Evolutionary conservation across 441 rosid species (phyloP), one percentile per base, ranked within the genome.

Genomic region (Metrosideros polymorpha): DNA sequence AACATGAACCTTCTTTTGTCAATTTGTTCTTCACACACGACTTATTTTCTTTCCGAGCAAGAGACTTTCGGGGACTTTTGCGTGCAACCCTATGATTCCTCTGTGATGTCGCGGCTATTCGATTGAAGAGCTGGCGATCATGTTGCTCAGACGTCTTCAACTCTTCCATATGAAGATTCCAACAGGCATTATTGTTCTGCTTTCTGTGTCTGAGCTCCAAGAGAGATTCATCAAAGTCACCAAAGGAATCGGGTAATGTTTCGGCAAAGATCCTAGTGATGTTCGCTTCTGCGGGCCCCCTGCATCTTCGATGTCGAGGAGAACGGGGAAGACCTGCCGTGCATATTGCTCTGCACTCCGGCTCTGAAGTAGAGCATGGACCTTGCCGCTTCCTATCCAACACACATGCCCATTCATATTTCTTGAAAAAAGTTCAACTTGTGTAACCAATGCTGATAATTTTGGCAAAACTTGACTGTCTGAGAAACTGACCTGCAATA

Each of bases 161-260:
- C 54, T 89, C 91, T 86, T 93, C 92, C 27, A 61, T 50, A 56
- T 86, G 84, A 76, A 75, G 47, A 89, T 84, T 87, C 90, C 86
- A 86, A 86, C 29, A 22, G 82, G 50, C 82, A 19, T 79, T 88
- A 85, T 25, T 43, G 2, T 22, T 71, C n/a, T 88, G 77, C 77
- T 86, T 87, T 85, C 88, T 88, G 39, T 89, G 91, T 86, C 90
- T 87, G 32, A 89, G 89, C 43, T 93, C 93, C 88, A 89, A 55
- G 76, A 90, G 82, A 84, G 94, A 92, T 59, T 91, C 86, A 90
- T 91, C 91, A 35, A 94, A 89, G 39, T 90, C 88, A 83, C 90
- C 85, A 19, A 91, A 56, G 14, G 92, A 90, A 90, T 89, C 86
- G 24, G 86, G 86, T 39, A 90, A 86, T 89, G 89, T 86, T n/a